Evolutionary conservation across 164 flowering plant species (phyloP), one percentile per base, ranked within the genome.

Genomic region (Echeveria elegans): DNA sequence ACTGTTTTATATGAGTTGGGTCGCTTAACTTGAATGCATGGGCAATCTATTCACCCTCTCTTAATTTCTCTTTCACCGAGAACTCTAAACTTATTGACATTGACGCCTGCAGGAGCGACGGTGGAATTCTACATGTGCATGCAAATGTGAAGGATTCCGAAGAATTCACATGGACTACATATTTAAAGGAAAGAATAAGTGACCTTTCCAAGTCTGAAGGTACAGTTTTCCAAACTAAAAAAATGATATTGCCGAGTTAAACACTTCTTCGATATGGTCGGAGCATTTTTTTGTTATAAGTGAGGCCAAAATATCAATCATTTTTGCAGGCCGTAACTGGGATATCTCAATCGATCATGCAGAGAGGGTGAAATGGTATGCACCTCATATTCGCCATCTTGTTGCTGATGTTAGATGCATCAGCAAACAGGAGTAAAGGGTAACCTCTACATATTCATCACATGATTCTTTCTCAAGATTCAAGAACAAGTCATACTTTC

Each of bases 341-440:
- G 83, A 87, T 69, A 89, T 90, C 47, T 71, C 81, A 6, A 23
- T 90, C 2, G 84, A 81, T 38, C 97, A 90, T 63, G 65, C 89
- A 26, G 89, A 94, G 78, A 85, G 95, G 73, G 99, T 94, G 69
- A 94, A 94, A 76, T 91, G 97, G 97, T 94, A 91, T 72, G 97
- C n/a, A n/a, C 97, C 99, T 3, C 95, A 86, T 69, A 86, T 94
- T 14, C 95, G 96, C 68, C 99, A 94, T 78, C 85, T 94, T 69
- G 97, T 94, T 34, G 87, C 81, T 2, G 97, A 94, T 72, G 83
- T 91, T 38, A 82, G 81, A 69, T 94, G 99, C 80, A 72, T 64
- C 65, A 72, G 71, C 65, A 69, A 64, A 47, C 60, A 56, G 31
- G 30, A 43, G 62, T 79, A 56, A 67, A 0, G 58, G 64, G 50